phyloP scores from a whole-genome alignment of 129 eudicot genomes.

The Flaveria trinervia region DNA sequence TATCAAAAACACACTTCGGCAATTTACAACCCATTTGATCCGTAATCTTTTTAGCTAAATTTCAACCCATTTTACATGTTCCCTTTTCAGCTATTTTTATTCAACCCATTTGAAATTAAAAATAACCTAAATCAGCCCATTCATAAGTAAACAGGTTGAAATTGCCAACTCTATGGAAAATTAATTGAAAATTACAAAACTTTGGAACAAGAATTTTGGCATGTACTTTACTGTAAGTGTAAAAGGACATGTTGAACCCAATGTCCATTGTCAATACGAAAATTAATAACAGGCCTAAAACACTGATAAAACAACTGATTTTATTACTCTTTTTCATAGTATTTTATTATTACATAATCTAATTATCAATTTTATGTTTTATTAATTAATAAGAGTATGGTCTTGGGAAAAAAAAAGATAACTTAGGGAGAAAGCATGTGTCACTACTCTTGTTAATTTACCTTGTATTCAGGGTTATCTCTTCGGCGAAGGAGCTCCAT shows the following conservation, averaged over 20 bases:
- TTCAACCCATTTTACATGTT: too few relatives aligned
- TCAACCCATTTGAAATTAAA: not conserved
- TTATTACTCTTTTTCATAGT: not conserved
- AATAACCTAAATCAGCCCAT: not conserved
- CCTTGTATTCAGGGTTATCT: conserved; percentile 96
- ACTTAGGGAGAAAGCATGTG: not conserved
- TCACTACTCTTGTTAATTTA: conserved; percentile 23
- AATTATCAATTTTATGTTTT: not conserved
- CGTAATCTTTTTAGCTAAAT: not conserved
- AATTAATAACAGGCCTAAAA: not conserved
- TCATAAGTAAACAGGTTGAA: not conserved
- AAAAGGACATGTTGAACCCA: not conserved
- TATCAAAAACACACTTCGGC: not conserved
- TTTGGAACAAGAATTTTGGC: not conserved
- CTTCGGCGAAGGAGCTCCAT: conserved; percentile 90
- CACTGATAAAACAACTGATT: not conserved
- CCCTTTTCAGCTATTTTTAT: not conserved
- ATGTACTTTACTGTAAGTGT: not conserved
- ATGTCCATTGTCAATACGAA: not conserved
- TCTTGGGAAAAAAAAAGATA: not conserved
- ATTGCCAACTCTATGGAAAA: not conserved
- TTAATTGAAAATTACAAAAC: not conserved
- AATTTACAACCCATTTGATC: too few relatives aligned
- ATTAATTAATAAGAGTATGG: not conserved
- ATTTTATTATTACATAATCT: not conserved